Conservation (phyloP, 495 filamentous ascomycete species). For the Aspergillus nanangensis region DNA sequence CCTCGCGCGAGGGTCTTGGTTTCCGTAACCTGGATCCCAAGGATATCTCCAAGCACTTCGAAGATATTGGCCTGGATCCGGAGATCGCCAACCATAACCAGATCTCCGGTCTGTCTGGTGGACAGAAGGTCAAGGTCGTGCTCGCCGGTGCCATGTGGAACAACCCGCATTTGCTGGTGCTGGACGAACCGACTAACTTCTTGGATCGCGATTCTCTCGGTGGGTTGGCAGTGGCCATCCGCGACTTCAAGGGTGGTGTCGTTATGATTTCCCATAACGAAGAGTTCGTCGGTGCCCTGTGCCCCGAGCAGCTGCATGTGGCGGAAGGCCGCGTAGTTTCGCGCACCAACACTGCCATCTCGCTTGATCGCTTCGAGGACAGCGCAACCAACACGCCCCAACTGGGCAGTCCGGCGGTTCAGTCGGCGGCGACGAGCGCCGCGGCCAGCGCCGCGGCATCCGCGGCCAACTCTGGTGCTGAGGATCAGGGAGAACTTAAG, state of each 20-base stretch:
- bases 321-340: conserved; percentile 79
- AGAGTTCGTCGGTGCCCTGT: conserved; percentile 93
- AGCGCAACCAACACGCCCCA: conserved; percentile 58
- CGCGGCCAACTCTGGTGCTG: conserved; percentile 79
- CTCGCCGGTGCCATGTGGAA: conserved; percentile 99
- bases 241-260: conserved; percentile 95
- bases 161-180: conserved; percentile 93
- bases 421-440: conserved; percentile 52
- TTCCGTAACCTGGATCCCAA: conserved; percentile 89
- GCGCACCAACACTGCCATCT: conserved; percentile 69
- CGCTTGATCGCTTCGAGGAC: conserved; percentile 85
- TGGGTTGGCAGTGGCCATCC: conserved; percentile 91
- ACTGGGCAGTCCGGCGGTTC: conserved; percentile 48
- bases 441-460: conserved; percentile 60
- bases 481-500: conserved; percentile 77
- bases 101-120: conserved; percentile 93
- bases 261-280: conserved; percentile 99
- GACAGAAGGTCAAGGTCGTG: conserved; percentile 99
- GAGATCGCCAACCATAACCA: conserved; percentile 99
- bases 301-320: conserved; percentile 92
- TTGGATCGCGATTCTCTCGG: conserved; percentile 96
- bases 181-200: conserved; percentile 99
- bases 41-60: conserved; percentile 95
- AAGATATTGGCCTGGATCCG: conserved; percentile 91
- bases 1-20: conserved; percentile 93